These are phyloP conservation scores for Globisporangium spiculum DNA, from an alignment of 352 stramenopile species.

Conservation along the genomic window DNA sequence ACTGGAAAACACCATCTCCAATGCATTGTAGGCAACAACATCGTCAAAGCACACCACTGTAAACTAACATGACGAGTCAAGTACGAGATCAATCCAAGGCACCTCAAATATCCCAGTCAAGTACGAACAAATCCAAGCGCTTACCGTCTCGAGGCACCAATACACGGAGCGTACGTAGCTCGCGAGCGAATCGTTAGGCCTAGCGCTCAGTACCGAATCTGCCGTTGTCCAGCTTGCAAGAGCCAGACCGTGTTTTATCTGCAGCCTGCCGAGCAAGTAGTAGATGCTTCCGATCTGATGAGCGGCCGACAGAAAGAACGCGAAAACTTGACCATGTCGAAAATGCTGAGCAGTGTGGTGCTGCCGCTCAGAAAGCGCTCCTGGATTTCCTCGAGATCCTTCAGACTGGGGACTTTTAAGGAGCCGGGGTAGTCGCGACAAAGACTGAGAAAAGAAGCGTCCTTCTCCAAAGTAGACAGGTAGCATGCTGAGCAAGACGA, in stretches of 20 bases:
- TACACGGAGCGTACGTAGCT: background rate
- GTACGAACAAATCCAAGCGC: background rate
- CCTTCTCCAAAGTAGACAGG: background rate
- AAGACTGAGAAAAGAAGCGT: background rate
- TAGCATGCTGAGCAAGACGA: slow-evolving; percentile 1
- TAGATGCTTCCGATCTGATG: background rate
- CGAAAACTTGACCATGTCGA: slow-evolving; percentile 3
- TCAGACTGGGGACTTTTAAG: background rate
- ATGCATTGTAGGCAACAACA: background rate
- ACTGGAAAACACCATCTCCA: background rate
- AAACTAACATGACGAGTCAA: background rate
- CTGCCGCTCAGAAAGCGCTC: slow-evolving; percentile 1
- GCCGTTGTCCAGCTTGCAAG: background rate
- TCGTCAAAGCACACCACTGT: background rate
- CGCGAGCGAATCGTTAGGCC: background rate
- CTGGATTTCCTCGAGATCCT: slow-evolving; percentile 8
- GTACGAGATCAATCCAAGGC: background rate
- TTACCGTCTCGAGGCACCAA: background rate
- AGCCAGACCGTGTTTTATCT: background rate
- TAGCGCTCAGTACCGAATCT: background rate
- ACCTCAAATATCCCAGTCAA: background rate
- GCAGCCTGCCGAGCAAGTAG: slow-evolving; percentile 1
- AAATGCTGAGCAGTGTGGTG: background rate
- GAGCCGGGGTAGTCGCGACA: background rate
- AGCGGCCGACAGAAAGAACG: background rate